Evolutionary conservation across 192 early-diverging fungal genomes (phyloP).

Genomic region (Entrophospora sp.): DNA sequence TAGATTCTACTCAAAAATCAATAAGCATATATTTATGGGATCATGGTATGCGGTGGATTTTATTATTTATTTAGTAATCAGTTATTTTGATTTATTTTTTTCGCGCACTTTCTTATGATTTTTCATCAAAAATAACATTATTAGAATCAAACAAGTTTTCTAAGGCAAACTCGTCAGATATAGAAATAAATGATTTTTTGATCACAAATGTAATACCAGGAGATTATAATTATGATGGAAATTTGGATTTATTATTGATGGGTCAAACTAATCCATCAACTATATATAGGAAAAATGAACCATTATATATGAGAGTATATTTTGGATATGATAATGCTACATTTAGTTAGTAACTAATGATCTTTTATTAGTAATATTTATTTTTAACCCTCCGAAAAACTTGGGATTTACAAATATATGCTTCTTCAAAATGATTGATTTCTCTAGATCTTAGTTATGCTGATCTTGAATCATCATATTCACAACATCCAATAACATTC

Average conservation of each 20-base stretch:
- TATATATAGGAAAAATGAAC: slow-evolving; percentile 19
- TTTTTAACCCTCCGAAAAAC: too few relatives aligned
- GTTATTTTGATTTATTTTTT: background rate
- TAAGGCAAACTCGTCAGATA: background rate
- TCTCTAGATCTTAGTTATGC: slow-evolving; percentile 30
- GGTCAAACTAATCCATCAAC: slow-evolving; percentile 34
- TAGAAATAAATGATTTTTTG: slow-evolving; percentile 27
- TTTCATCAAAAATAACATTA: background rate
- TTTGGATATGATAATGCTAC: slow-evolving; percentile 56
- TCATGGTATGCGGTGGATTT: too few relatives aligned
- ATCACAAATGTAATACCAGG: slow-evolving; percentile 73
- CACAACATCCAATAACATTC: slow-evolving; percentile 50
- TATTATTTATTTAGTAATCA: too few relatives aligned
- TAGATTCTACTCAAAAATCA: slow-evolving; percentile 55
- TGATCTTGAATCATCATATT: slow-evolving; percentile 31
- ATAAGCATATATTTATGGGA: slow-evolving; percentile 68
- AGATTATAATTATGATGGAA: slow-evolving; percentile 86
- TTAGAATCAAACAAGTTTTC: background rate
- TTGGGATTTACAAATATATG: too few relatives aligned
- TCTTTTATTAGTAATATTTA: too few relatives aligned
- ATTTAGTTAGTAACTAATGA: slow-evolving; percentile 42
- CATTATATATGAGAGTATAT: slow-evolving; percentile 63
- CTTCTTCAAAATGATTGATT: background rate
- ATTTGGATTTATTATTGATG: slow-evolving; percentile 77
- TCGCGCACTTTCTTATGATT: background rate